phyloP scores from a whole-genome alignment of 2,329 filamentous ascomycete genomes.

The Claviceps spartinae region DNA sequence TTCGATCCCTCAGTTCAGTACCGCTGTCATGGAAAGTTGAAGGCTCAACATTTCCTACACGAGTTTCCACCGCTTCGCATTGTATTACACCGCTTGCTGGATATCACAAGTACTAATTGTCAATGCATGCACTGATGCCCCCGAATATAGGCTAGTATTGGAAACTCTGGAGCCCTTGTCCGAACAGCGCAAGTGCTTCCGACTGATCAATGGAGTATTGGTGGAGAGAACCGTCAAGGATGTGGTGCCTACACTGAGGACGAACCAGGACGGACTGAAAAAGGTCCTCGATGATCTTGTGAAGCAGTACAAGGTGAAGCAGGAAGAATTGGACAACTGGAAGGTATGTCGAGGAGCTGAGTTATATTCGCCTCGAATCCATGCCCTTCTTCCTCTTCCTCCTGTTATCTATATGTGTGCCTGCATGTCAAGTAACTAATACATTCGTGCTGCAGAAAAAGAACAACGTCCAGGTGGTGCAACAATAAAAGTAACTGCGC shows the following conservation, averaged over 20 bases:
- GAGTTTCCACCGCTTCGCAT: no score
- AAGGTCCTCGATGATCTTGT: constrained; percentile 89
- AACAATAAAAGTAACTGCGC: constrained; percentile 40
- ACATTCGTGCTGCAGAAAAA: constrained; percentile 48
- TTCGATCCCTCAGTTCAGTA: no score
- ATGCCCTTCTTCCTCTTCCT: no score
- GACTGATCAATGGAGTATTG: constrained; percentile 93
- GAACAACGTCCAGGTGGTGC: constrained; percentile 78
- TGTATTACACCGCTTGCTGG: background rate
- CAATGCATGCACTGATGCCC: background rate
- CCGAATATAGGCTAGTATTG: constrained; percentile 63
- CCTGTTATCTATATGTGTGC: no score
- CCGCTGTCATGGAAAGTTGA: no score
- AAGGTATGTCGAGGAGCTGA: constrained; percentile 54
- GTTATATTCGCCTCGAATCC: background rate
- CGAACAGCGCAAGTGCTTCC: constrained; percentile 87
- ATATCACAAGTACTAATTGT: constrained; percentile 1
- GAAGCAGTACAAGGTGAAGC: constrained; percentile 91
- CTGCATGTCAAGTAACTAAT: background rate
- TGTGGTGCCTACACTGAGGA: constrained; percentile 79
- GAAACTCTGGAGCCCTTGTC: constrained; percentile 79
- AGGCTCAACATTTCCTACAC: no score
- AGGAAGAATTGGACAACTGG: constrained; percentile 94
- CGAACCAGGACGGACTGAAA: constrained; percentile 84
- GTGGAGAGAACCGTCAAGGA: constrained; percentile 90